Evolutionary conservation across 1,139 yeast species (phyloP).

Genomic region (Kluyveromyces marxianus): DNA sequence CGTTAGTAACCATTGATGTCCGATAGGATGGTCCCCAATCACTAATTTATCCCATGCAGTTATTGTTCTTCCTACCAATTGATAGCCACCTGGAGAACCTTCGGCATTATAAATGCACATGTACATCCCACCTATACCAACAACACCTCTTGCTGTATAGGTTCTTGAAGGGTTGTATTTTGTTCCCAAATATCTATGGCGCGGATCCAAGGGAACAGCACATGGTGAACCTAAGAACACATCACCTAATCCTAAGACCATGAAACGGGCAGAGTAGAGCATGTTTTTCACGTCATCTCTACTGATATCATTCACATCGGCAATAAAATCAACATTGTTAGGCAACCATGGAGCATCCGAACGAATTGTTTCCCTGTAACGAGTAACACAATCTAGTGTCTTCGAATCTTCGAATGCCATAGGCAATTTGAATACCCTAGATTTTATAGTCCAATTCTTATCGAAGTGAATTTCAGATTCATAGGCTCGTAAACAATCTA

Average conservation of each 20-base stretch:
- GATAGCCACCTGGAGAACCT: constrained; percentile 95
- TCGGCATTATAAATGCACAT: constrained; percentile 98
- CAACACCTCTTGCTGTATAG: constrained; percentile 92
- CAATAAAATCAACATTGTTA: constrained; percentile 91
- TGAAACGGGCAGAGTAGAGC: constrained; percentile 80
- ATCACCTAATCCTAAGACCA: constrained; percentile 93
- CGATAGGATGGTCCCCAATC: constrained; percentile 56
- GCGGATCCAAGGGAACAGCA: constrained; percentile 95
- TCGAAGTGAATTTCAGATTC: constrained; percentile 68
- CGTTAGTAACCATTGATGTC: constrained; percentile 79
- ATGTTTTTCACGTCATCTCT: constrained; percentile 73
- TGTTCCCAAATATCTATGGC: constrained; percentile 85
- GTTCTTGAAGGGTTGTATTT: constrained; percentile 96
- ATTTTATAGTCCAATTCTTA: constrained; percentile 77
- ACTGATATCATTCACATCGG: constrained; percentile 72
- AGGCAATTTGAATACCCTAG: constrained; percentile 77
- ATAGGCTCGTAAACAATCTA: constrained; percentile 59
- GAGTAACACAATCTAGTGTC: constrained; percentile 79
- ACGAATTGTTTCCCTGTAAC: constrained; percentile 90
- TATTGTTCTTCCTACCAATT: constrained; percentile 89
- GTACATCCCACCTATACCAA: constrained; percentile 96
- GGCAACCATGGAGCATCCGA: constrained; percentile 96
- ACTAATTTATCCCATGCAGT: constrained; percentile 96
- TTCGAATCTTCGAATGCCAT: constrained; percentile 93
- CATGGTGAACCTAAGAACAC: constrained; percentile 97